phyloP scores from a whole-genome alignment of 805 yeast species.

The Sporopachydermia quercuum region DNA sequence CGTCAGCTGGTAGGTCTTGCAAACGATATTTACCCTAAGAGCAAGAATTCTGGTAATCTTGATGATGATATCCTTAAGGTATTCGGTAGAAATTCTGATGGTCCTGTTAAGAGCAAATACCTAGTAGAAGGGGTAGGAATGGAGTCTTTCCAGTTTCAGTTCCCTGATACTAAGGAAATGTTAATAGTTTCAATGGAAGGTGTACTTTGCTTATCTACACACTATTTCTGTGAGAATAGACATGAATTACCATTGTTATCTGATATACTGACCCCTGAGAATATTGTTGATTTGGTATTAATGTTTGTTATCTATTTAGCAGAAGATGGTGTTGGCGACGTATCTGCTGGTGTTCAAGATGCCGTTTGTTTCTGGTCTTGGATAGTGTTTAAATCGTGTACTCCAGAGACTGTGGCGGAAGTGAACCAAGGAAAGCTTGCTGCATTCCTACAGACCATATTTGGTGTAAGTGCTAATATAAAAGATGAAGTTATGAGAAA shows the following conservation, averaged over 20 bases:
- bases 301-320: constrained; percentile 1
- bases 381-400: constrained; percentile 13
- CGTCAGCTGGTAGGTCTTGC: constrained; percentile 21
- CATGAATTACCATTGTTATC: constrained; percentile 13
- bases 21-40: constrained; percentile 15
- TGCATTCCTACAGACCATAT: constrained; percentile 27
- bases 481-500: constrained; percentile 23
- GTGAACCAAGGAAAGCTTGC: constrained; percentile 20
- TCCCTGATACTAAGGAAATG: not conserved
- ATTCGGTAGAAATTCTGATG: not conserved
- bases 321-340: constrained; percentile 11
- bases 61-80: not conserved
- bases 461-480: constrained; percentile 22
- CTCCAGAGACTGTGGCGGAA: constrained; percentile 12
- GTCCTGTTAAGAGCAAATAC: not conserved
- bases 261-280: not conserved
- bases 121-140: not conserved
- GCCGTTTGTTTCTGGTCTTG: constrained; percentile 20
- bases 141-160: not conserved
- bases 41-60: constrained; percentile 13
- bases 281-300: not conserved
- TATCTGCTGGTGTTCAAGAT: constrained; percentile 19
- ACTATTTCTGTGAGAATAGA: not conserved
- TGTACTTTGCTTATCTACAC: not conserved
- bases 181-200: not conserved